Evolutionary conservation across 768 basidiomycete species (phyloP).

Genomic region (Cyclocybe cylindracea): DNA sequence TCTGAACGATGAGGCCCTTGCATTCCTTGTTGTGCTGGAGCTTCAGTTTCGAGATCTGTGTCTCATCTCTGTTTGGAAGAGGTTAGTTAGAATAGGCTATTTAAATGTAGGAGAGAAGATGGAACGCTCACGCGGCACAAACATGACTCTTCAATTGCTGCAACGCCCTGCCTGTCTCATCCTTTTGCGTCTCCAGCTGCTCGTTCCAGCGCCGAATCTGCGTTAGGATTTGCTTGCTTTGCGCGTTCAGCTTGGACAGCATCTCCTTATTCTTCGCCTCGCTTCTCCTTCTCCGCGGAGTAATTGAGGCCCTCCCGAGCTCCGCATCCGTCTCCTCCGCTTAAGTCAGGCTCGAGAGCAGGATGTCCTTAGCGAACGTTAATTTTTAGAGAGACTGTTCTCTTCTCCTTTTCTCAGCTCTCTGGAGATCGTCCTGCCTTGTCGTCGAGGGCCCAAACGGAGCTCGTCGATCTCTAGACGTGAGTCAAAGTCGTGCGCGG

Average conservation of each 20-base stretch:
- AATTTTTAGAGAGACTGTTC: too few relatives aligned
- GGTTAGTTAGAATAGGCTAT: not conserved
- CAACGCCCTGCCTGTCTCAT: slow-evolving; percentile 43
- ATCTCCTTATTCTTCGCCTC: too few relatives aligned
- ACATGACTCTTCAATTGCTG: slow-evolving; percentile 57
- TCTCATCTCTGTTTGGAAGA: slow-evolving; percentile 44
- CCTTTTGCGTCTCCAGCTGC: slow-evolving; percentile 58
- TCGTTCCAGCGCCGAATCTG: slow-evolving; percentile 67
- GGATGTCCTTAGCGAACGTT: too few relatives aligned
- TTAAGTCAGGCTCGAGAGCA: too few relatives aligned
- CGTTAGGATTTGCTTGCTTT: slow-evolving; percentile 65
- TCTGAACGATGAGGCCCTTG: slow-evolving; percentile 86
- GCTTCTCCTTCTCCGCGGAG: too few relatives aligned
- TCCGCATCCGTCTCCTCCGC: too few relatives aligned
- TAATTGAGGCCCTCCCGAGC: too few relatives aligned
- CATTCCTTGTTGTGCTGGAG: slow-evolving; percentile 81
- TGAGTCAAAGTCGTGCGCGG: too few relatives aligned
- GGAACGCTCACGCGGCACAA: slow-evolving; percentile 55
- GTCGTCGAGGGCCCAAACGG: too few relatives aligned
- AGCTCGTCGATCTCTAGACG: too few relatives aligned
- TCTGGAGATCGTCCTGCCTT: too few relatives aligned
- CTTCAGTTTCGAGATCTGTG: slow-evolving; percentile 54
- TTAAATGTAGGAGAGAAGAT: not conserved
- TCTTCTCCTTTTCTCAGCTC: too few relatives aligned
- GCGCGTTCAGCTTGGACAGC: slow-evolving; percentile 53